These are phyloP conservation scores for Verticillium tricorpus DNA, from an alignment of 2,329 filamentous ascomycete species.

Conservation along the genomic window DNA sequence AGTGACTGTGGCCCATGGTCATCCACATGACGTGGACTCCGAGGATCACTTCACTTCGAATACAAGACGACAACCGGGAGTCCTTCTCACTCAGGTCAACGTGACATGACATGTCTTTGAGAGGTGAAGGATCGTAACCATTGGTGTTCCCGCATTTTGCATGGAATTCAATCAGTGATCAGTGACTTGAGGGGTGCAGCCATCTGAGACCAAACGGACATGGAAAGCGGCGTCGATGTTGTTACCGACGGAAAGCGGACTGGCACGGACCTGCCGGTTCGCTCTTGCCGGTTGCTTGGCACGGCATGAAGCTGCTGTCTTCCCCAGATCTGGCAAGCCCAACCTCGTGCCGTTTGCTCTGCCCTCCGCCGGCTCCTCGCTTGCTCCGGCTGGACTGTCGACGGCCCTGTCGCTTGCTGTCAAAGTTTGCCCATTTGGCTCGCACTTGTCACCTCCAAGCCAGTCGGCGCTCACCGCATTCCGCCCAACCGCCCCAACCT, in stretches of 20 bases:
- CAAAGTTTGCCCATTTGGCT: not conserved
- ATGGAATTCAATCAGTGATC: too few species aligned
- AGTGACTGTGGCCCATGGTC: too few species aligned
- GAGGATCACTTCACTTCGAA: too few species aligned
- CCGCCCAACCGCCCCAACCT: not conserved
- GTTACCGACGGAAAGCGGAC: not conserved
- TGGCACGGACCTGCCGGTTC: not conserved
- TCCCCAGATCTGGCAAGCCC: not conserved
- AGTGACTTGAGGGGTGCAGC: not conserved
- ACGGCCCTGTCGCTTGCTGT: not conserved
- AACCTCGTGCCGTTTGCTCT: not conserved
- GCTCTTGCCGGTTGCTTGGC: not conserved
- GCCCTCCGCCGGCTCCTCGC: not conserved
- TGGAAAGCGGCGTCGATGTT: not conserved
- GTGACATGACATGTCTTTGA: too few species aligned
- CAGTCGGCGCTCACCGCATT: not conserved
- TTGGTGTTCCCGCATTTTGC: too few species aligned
- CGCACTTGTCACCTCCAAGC: not conserved
- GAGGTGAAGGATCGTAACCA: too few species aligned
- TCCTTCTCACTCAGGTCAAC: too few species aligned
- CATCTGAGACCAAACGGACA: not conserved
- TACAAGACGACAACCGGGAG: too few species aligned
- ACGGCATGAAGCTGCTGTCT: not conserved
- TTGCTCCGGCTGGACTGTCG: not conserved
- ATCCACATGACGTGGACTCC: too few species aligned